These are phyloP conservation scores for Dioscorea alata DNA, from an alignment of 106 monocot species.

Conservation along the genomic window DNA sequence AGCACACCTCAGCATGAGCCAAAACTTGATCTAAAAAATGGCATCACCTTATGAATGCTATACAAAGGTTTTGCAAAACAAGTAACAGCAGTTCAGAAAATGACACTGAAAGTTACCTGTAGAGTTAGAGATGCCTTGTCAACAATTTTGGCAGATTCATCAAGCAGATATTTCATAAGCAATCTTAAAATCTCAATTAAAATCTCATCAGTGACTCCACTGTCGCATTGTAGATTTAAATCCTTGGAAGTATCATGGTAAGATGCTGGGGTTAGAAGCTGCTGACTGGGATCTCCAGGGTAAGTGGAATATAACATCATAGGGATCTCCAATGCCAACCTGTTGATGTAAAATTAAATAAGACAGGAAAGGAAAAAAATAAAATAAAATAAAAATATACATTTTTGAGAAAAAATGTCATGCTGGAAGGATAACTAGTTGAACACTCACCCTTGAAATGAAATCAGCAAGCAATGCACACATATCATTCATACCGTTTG, in stretches of 20 bases:
- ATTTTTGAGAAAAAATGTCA: no score
- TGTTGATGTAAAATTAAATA: conserved; percentile 12
- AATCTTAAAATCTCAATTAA: conserved; percentile 56
- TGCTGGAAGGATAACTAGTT: neutral
- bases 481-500: conserved; percentile 36
- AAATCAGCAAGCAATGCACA: conserved; percentile 69
- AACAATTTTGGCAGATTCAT: conserved; percentile 64
- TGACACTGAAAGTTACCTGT: conserved; percentile 28
- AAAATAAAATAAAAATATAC: conserved; percentile 3
- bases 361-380: conserved; percentile 1
- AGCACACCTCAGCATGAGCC: no score
- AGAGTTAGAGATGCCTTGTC: conserved; percentile 67
- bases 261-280: conserved; percentile 4
- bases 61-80: no score
- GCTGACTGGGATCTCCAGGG: conserved; percentile 28
- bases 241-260: conserved; percentile 18
- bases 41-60: no score
- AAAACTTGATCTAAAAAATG: no score
- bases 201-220: conserved; percentile 44
- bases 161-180: conserved; percentile 52
- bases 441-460: conserved; percentile 61
- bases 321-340: conserved; percentile 85
- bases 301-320: conserved; percentile 56
- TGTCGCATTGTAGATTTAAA: conserved; percentile 4
- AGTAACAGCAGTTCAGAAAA: no score